Percentiles rank a stretch among this genome's conserved stretches.
Evolutionary conservation across 2,329 filamentous ascomycete genomes (phyloP).

Genomic region (Colletotrichum trifolii): DNA sequence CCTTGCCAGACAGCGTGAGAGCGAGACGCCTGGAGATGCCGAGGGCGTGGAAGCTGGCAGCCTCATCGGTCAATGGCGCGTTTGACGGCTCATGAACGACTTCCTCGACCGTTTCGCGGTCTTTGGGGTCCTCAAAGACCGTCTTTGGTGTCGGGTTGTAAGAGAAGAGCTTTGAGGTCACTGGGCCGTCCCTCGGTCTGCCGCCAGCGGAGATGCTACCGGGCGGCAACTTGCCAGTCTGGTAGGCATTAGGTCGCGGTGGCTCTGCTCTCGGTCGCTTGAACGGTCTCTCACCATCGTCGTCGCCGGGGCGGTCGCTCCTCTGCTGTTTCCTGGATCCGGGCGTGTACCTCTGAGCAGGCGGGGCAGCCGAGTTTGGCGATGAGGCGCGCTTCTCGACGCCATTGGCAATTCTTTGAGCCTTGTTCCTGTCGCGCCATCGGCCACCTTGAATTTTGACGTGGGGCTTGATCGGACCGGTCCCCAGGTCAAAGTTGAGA

Average conservation of each 20-base stretch:
- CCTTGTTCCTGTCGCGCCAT: slow-evolving; percentile 89
- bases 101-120: slow-evolving; percentile 50
- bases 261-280: slow-evolving; percentile 58
- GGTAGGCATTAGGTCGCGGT: slow-evolving; percentile 44
- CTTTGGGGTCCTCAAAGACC: slow-evolving; percentile 61
- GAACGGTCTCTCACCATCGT: slow-evolving; percentile 47
- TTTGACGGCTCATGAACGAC: slow-evolving; percentile 83
- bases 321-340: slow-evolving; percentile 31
- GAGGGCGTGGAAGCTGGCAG: slow-evolving; percentile 86
- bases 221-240: slow-evolving; percentile 49
- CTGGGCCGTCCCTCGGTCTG: slow-evolving; percentile 55
- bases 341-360: slow-evolving; percentile 24
- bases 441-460: slow-evolving; percentile 86
- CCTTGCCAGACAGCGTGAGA: slow-evolving; percentile 83
- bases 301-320: slow-evolving; percentile 42
- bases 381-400: slow-evolving; percentile 43
- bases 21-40: slow-evolving; percentile 85
- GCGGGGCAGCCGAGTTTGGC: slow-evolving; percentile 39
- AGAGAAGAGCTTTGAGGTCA: slow-evolving; percentile 92
- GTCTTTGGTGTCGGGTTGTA: slow-evolving; percentile 84
- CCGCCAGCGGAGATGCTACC: slow-evolving; percentile 45
- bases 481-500: slow-evolving; percentile 86
- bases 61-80: slow-evolving; percentile 85
- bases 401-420: slow-evolving; percentile 70
- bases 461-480: slow-evolving; percentile 70